A percentile compares a stretch with the other conserved stretches of the same genome.
These are phyloP conservation scores for Limtongia smithiae DNA, from an alignment of 805 yeast genomes.

Conservation along the genomic window DNA sequence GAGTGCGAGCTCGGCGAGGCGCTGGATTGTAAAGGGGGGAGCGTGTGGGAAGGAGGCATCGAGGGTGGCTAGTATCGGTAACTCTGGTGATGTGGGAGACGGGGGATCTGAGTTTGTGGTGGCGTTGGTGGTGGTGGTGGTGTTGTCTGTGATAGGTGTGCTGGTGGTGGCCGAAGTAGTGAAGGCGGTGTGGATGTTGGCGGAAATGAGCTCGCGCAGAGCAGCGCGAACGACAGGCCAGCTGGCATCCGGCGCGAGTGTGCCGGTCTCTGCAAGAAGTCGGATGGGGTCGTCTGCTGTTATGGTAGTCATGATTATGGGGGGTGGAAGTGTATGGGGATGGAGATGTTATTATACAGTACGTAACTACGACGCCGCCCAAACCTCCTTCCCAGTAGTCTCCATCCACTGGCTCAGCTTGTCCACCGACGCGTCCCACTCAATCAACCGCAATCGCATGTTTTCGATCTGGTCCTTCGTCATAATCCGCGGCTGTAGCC, in stretches of 20 bases:
- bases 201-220: not conserved
- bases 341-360: too few species aligned
- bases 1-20: slow-evolving; percentile 38
- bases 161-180: too few species aligned
- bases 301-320: too few species aligned
- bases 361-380: slow-evolving; percentile 18
- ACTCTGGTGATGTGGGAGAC: too few species aligned
- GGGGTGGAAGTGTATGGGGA: too few species aligned
- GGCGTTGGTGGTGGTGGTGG: not conserved
- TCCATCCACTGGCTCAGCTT: slow-evolving; percentile 60
- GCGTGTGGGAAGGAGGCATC: slow-evolving; percentile 1
- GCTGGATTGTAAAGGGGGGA: slow-evolving; percentile 43
- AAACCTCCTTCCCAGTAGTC: slow-evolving; percentile 51
- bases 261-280: not conserved
- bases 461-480: slow-evolving; percentile 71
- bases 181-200: too few species aligned
- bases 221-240: slow-evolving; percentile 1
- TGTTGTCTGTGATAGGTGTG: not conserved
- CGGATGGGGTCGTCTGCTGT: too few species aligned
- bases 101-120: not conserved
- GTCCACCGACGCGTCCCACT: slow-evolving; percentile 76
- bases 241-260: slow-evolving; percentile 1
- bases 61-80: slow-evolving; percentile 1
- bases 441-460: slow-evolving; percentile 67
- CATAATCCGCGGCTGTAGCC: slow-evolving; percentile 96